phyloP scores from a whole-genome alignment of 23 red algal genomes.

The Pyropia yezoensis region DNA sequence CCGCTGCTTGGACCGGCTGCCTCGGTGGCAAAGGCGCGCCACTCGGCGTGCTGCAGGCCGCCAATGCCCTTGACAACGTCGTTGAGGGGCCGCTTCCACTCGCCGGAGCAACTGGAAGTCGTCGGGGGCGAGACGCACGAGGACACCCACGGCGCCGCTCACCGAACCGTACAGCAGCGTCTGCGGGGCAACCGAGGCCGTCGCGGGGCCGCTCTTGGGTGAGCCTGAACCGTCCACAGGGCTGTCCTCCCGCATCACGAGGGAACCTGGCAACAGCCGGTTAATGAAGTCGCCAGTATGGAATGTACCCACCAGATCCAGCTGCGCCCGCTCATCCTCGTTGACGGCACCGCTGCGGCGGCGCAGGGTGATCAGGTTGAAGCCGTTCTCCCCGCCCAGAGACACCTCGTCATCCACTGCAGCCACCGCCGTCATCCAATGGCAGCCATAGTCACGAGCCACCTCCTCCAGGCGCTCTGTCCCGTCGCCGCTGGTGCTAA shows the following conservation, averaged over 20 bases:
- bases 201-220: slow-evolving; percentile 5
- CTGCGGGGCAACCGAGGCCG: slow-evolving; percentile 22
- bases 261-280: slow-evolving; percentile 56
- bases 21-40: slow-evolving; percentile 55
- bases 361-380: slow-evolving; percentile 64
- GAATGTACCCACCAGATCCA: slow-evolving; percentile 70
- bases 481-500: slow-evolving; percentile 19
- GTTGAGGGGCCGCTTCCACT: slow-evolving; percentile 73
- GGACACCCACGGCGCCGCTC: slow-evolving; percentile 77
- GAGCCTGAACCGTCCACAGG: too few species aligned
- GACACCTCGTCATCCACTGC: slow-evolving; percentile 74
- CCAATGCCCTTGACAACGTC: slow-evolving; percentile 74
- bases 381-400: slow-evolving; percentile 60
- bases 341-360: slow-evolving; percentile 49
- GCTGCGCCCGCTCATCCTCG: slow-evolving; percentile 57
- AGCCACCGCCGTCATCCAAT: slow-evolving; percentile 74
- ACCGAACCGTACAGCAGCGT: slow-evolving; percentile 75
- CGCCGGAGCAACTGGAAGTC: slow-evolving; percentile 59
- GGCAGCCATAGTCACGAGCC: slow-evolving; percentile 64
- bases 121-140: slow-evolving; percentile 54
- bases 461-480: slow-evolving; percentile 63
- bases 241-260: slow-evolving; percentile 59
- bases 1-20: slow-evolving; percentile 16
- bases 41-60: slow-evolving; percentile 80
- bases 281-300: slow-evolving; percentile 87